Conservation (phyloP, 2,329 filamentous ascomycete species). For the Seiridium cupressi region DNA sequence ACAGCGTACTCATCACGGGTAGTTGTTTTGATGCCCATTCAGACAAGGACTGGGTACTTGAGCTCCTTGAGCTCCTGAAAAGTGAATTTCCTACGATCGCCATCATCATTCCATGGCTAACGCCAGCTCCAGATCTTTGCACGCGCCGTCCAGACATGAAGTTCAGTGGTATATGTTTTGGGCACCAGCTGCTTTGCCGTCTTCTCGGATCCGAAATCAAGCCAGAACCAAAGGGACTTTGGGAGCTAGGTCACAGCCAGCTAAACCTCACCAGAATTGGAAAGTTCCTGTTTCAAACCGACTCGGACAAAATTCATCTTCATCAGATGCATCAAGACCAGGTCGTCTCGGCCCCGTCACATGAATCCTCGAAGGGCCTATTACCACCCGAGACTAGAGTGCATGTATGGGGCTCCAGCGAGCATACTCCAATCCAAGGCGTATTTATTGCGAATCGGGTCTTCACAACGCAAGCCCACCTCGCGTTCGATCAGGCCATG, state of each 20-base stretch:
- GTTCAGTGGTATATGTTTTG: slow-evolving; percentile 76
- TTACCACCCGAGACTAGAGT: slow-evolving; percentile 39
- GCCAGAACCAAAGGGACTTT: slow-evolving; percentile 60
- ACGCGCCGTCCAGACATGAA: slow-evolving; percentile 46
- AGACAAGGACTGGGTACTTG: slow-evolving; percentile 69
- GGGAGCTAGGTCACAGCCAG: slow-evolving; percentile 70
- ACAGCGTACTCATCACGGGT: slow-evolving; percentile 74
- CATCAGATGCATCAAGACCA: slow-evolving; percentile 83
- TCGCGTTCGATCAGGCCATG: slow-evolving; percentile 72
- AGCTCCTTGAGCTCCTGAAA: slow-evolving; percentile 58
- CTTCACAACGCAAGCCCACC: slow-evolving; percentile 76
- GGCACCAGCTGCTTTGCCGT: slow-evolving; percentile 75
- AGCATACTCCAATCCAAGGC: slow-evolving; percentile 68
- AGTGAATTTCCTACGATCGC: slow-evolving; percentile 25
- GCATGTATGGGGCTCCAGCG: slow-evolving; percentile 60
- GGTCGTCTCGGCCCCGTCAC: slow-evolving; percentile 58
- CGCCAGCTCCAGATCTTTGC: slow-evolving; percentile 43
- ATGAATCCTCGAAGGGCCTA: slow-evolving; percentile 40
- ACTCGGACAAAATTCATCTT: slow-evolving; percentile 49
- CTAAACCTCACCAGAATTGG: slow-evolving; percentile 65
- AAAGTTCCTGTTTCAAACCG: slow-evolving; percentile 64
- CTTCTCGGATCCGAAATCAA: slow-evolving; percentile 68
- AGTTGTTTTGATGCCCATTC: slow-evolving; percentile 69
- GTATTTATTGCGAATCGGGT: slow-evolving; percentile 66
- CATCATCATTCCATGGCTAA: background rate